phyloP scores from a whole-genome alignment of 2,329 filamentous ascomycete species.

The Orbilia ellipsospora region DNA sequence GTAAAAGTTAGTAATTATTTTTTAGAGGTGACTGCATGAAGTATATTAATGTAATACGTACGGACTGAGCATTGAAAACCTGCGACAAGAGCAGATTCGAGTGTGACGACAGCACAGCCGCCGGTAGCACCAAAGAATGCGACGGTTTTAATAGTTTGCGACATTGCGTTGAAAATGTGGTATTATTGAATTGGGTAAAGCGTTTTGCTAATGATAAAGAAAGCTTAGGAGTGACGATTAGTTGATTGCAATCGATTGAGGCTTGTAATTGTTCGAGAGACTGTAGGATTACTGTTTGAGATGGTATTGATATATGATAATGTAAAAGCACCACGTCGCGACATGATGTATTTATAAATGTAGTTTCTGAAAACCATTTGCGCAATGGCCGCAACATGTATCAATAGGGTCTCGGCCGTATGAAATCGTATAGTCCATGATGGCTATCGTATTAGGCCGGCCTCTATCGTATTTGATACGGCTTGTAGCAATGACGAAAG shows the following conservation, averaged over 20 bases:
- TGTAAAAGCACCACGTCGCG: no score
- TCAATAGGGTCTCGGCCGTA: no score
- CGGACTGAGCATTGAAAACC: conserved; percentile 65
- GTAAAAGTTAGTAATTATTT: conserved; percentile 1
- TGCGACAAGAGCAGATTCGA: conserved; percentile 65
- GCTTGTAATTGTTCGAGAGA: background rate
- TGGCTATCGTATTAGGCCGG: no score
- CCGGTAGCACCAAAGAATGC: conserved; percentile 69
- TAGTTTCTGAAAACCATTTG: no score
- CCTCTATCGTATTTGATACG: no score
- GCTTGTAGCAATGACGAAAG: no score
- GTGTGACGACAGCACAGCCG: conserved; percentile 66
- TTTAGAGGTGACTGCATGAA: background rate
- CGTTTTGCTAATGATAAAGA: background rate
- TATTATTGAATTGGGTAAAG: background rate
- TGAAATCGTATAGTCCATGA: no score
- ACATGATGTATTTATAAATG: no score
- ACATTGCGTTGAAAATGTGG: conserved; percentile 26
- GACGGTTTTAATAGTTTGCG: conserved; percentile 62
- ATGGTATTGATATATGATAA: background rate
- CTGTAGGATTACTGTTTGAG: background rate
- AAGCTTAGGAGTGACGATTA: background rate
- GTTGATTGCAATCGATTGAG: no score
- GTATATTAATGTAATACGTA: conserved; percentile 14
- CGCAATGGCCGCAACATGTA: no score